Conservation (phyloP, 345 rosid species). For the Noccaea caerulescens region DNA sequence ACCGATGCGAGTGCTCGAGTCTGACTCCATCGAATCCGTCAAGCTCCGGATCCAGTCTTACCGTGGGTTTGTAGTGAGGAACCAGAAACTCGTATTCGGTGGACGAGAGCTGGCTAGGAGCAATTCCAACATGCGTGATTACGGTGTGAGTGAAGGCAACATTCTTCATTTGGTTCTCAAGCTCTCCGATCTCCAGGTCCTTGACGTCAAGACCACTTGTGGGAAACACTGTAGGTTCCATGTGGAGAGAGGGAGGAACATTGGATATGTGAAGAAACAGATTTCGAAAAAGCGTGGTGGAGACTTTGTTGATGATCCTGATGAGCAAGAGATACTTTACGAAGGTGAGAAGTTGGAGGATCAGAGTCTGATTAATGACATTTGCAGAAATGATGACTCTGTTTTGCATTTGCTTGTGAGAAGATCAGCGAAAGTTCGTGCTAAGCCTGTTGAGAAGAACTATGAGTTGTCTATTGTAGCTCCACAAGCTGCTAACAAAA, state of each 20-base stretch:
- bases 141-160: conserved; percentile 71
- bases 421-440: conserved; percentile 64
- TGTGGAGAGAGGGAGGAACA: conserved; percentile 66
- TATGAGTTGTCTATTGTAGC: conserved; percentile 67
- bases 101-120: conserved; percentile 74
- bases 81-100: conserved; percentile 71
- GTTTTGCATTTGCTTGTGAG: conserved; percentile 65
- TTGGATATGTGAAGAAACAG: conserved; percentile 71
- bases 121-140: conserved; percentile 68
- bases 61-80: conserved; percentile 70
- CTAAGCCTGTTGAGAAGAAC: conserved; percentile 67
- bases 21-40: conserved; percentile 71
- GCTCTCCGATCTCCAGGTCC: conserved; percentile 71
- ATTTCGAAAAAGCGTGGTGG: conserved; percentile 53
- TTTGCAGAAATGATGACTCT: conserved; percentile 54
- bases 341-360: conserved; percentile 71
- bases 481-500: conserved; percentile 27
- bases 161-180: conserved; percentile 76
- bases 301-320: conserved; percentile 57
- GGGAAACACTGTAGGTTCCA: conserved; percentile 65
- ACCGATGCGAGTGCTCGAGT: conserved; percentile 62
- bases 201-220: conserved; percentile 56
- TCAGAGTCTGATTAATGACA: conserved; percentile 65
- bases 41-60: conserved; percentile 69
- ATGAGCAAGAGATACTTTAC: conserved; percentile 67